Base-by-base conservation (phyloP, 768 basidiomycete genomes). In the Russula emetica region DNA sequence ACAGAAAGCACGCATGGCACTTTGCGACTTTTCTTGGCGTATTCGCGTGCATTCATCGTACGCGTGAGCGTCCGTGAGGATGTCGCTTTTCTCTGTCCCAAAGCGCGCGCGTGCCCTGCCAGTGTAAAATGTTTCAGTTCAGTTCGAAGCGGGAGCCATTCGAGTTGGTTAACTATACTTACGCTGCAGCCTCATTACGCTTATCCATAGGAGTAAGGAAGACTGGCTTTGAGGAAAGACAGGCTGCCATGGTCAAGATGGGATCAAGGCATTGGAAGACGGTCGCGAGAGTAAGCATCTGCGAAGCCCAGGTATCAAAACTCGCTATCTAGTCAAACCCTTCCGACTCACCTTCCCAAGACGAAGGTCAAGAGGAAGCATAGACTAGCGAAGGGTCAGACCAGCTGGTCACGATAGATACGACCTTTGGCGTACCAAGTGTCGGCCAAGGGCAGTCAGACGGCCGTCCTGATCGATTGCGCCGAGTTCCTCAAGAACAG, bases 271-370 rank as follows among this genome's bases (percentile, higher is more conserved):
- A 95, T 67, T 82, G 82, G 77, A 98, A 94, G 52, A 95, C 82
- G 6, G 86, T 82, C 0, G 84, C 93, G 0, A 97, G 78, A 8
- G 97, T 82, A 26, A 98, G 83, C 90, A 98, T 95, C 90, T 90
- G 63, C n/a, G 47, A 4, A 36, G 44, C 5, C 26, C 66, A 50
- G n/a, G 44, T 40, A 32, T 38, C 28, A 57, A 40, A 45, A 60
- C 11, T 16, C 18, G 24, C 18, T 26, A 11, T n/a, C 3, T 55
- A 18, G 5, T 1, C 7, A 18, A 11, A 6, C 1, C 30, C 14
- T 28, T 34, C 7, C 36, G 34, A 42, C 22, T 45, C 49, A 89
- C 90, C 80, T 97, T 98, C 9, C 85, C 92, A 30, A 98, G 80
- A 45, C 92, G 82, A 11, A 95, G 77, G 74, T 98, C 95, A 16